Percentiles rank a stretch among this genome's conserved stretches.
phyloP scores from a whole-genome alignment of 2,329 filamentous ascomycete genomes.

The Colletotrichum falcatum region DNA sequence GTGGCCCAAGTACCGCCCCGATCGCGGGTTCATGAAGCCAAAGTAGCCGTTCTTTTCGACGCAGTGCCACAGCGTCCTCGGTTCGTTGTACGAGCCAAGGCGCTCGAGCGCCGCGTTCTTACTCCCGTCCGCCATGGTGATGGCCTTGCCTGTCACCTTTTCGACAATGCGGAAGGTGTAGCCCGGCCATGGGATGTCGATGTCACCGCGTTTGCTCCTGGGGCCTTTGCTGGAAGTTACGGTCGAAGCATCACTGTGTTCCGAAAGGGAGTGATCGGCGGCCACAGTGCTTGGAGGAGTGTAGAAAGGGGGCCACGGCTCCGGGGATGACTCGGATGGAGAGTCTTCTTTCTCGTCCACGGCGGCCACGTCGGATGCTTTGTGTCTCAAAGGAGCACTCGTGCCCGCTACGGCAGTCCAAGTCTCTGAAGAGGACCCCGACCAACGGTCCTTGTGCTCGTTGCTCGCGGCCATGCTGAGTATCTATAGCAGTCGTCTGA shows the following conservation, averaged over 20 bases:
- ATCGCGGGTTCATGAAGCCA: conserved; percentile 52
- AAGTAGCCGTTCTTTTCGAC: conserved; percentile 53
- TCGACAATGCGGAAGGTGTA: conserved; percentile 41
- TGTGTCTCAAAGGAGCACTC: no score
- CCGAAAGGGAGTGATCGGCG: no score
- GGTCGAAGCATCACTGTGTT: no score
- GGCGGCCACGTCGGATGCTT: neutral
- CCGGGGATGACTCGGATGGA: neutral
- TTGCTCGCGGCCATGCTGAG: no score
- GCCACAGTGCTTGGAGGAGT: neutral
- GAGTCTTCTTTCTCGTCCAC: neutral
- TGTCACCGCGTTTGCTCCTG: conserved; percentile 15
- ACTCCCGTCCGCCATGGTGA: conserved; percentile 37
- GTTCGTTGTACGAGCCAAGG: no score
- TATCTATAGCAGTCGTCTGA: no score
- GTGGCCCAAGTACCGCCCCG: conserved; percentile 51
- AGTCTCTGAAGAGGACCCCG: no score
- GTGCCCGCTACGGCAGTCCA: no score
- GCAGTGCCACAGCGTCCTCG: conserved; percentile 51
- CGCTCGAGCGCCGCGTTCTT: conserved; percentile 6
- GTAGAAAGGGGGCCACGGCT: neutral
- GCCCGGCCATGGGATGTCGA: conserved; percentile 41
- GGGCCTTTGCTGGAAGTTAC: neutral
- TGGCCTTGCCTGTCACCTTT: conserved; percentile 19
- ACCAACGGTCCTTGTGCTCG: no score